A percentile compares a stretch with the other conserved stretches of the same genome.
These are phyloP conservation scores for Trypanosoma cruzi DNA, from an alignment of 208 protist species.

Conservation along the genomic window DNA sequence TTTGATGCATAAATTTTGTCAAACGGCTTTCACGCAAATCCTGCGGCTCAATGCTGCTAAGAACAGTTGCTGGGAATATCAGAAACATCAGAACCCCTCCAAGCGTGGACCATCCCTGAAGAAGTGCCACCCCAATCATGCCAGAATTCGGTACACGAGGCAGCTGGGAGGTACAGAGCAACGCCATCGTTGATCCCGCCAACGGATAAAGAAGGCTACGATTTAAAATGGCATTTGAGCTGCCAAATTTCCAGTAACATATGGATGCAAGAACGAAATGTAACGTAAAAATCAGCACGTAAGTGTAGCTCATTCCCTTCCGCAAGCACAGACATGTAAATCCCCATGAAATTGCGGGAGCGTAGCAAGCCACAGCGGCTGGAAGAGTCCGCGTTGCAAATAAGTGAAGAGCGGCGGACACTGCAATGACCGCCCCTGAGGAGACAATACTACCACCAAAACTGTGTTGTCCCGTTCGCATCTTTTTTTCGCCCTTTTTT, in stretches of 20 bases:
- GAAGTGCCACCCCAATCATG: slow-evolving; percentile 13
- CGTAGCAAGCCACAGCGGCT: slow-evolving; percentile 15
- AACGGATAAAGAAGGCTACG: slow-evolving; percentile 21
- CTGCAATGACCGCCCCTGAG: not conserved
- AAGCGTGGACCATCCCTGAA: slow-evolving; percentile 54
- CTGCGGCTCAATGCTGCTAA: slow-evolving; percentile 42
- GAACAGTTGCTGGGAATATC: slow-evolving; percentile 60
- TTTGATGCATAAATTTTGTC: slow-evolving; percentile 9
- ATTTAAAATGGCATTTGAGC: slow-evolving; percentile 12
- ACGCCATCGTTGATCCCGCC: not conserved
- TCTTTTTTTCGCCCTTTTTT: slow-evolving; percentile 3
- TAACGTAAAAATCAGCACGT: slow-evolving; percentile 21
- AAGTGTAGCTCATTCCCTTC: slow-evolving; percentile 20
- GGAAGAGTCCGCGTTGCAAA: slow-evolving; percentile 26
- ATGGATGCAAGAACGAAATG: slow-evolving; percentile 36
- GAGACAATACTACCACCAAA: not conserved
- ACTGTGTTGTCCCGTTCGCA: not conserved
- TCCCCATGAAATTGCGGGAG: slow-evolving; percentile 37
- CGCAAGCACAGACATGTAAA: slow-evolving; percentile 36
- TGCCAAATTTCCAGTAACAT: slow-evolving; percentile 6
- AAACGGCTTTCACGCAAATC: slow-evolving; percentile 34
- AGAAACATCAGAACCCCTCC: slow-evolving; percentile 48
- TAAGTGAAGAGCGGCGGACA: slow-evolving; percentile 21
- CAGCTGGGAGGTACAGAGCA: not conserved
- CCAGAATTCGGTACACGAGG: slow-evolving; percentile 12